Base-by-base conservation (phyloP, 2,329 filamentous ascomycete species). In the Fusarium xylarioides region DNA sequence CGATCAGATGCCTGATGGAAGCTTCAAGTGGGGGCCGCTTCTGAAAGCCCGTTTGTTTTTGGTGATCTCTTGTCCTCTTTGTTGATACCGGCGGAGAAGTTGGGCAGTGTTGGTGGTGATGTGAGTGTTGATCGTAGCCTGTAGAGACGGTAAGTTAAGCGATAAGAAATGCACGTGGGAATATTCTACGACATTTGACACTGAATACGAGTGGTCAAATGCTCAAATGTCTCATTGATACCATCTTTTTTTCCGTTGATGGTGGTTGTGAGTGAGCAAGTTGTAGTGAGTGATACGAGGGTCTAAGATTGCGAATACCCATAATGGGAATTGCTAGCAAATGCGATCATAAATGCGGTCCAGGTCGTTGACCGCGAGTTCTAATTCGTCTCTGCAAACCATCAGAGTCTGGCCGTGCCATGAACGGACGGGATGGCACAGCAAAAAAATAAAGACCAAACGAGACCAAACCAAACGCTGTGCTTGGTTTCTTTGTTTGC, bases 1-100 rank as follows among this genome's bases (percentile, higher is more conserved):
- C 66, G 74, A 73, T 73, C 64, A 58, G 74, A 73, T 67, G 71
- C 61, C 46, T 60, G 56, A 58, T 46, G 37, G 44, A 66, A 61
- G 70, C 30, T 70, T 43, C 34, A 70, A 57, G 70, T 73, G 70
- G 70, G 71, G 68, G 62, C 66, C 49, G 43, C 52, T 65, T 65
- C 30, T 46, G 44, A 38, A 42, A 67, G 49, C 43, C 55, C 53
- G 49, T 60, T 68, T 68, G 54, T 68, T 68, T 64, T 68, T 35
- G 44, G 38, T 71, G 50, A 54, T 54, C 50, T 54, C 50, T 28
- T 40, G 19, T 54, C 34, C n/a, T 34, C 38, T 40, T 44, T 55
- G 35, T 70, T 49, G 57, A 67, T 66, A 54, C 43, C 43, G 28
- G 52, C 38, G 42, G 47, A 72, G 37, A 72, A 40, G 54, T 69